Conservation (phyloP, 768 basidiomycete species). For the Kwoniella heveanensis region DNA sequence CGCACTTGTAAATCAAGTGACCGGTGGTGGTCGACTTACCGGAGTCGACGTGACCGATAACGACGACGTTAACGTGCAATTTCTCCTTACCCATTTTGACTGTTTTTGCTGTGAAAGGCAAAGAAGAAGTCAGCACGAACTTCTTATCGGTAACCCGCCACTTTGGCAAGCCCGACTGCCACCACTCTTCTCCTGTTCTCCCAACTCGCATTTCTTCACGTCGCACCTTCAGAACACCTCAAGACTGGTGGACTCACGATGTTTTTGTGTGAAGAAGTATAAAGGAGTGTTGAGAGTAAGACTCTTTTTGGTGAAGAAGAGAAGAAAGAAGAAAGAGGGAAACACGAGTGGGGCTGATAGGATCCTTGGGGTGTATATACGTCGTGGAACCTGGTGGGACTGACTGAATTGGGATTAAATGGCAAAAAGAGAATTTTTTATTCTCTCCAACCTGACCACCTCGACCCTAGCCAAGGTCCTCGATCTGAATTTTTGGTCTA, state of each 20-base stretch:
- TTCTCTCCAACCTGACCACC: background rate
- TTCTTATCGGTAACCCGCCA: background rate
- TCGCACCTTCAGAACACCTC: background rate
- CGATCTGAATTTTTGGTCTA: background rate
- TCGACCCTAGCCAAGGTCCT: background rate
- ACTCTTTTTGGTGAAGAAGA: conserved; percentile 20
- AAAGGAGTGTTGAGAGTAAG: conserved; percentile 18
- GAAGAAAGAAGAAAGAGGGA: conserved; percentile 13
- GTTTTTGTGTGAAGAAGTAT: conserved; percentile 9
- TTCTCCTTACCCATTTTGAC: conserved; percentile 53
- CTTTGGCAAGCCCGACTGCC: background rate
- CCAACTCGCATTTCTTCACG: too few relatives aligned
- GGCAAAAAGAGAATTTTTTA: conserved; percentile 1
- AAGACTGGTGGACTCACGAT: conserved; percentile 10
- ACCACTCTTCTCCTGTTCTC: too few relatives aligned
- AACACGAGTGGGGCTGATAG: conserved; percentile 10
- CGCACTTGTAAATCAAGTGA: conserved; percentile 99
- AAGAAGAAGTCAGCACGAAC: background rate
- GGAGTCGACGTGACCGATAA: conserved; percentile 82
- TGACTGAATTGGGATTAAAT: background rate
- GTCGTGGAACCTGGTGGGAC: background rate
- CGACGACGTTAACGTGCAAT: conserved; percentile 58
- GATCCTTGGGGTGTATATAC: conserved; percentile 1
- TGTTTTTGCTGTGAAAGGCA: conserved; percentile 16
- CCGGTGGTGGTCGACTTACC: conserved; percentile 99